A percentile compares a stretch with the other conserved stretches of the same genome.
These are phyloP conservation scores for Polyporus arcularius DNA, from an alignment of 768 basidiomycete genomes.

Conservation along the genomic window DNA sequence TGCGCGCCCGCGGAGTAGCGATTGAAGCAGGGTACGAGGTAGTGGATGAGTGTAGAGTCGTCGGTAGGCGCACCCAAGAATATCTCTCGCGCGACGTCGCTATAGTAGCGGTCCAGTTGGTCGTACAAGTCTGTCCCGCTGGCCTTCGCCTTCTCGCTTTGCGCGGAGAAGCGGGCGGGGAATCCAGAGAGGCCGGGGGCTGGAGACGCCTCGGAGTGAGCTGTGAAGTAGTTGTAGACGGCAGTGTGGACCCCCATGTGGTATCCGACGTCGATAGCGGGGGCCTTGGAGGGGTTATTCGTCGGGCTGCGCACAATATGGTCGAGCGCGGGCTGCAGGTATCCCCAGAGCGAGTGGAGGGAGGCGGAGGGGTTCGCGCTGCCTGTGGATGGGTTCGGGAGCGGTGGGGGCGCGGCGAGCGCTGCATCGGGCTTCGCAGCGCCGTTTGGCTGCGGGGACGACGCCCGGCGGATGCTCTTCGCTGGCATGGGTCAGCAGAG, in stretches of 20 bases:
- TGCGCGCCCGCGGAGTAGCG: conserved; percentile 69
- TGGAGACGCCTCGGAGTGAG: conserved; percentile 42
- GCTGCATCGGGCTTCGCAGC: conserved; percentile 1
- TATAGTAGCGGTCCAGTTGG: conserved; percentile 72
- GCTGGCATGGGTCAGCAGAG: conserved; percentile 9
- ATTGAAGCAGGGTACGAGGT: conserved; percentile 70
- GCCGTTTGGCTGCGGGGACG: conserved; percentile 2
- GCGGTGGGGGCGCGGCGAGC: conserved; percentile 20
- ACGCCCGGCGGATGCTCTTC: neutral
- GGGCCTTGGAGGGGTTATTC: conserved; percentile 60
- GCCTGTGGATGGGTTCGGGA: conserved; percentile 32
- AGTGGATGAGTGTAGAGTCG: conserved; percentile 65
- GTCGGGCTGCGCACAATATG: conserved; percentile 75
- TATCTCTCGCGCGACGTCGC: conserved; percentile 60
- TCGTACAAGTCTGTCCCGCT: conserved; percentile 73
- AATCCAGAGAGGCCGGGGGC: conserved; percentile 21
- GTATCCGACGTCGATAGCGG: conserved; percentile 68
- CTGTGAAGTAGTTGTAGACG: conserved; percentile 75
- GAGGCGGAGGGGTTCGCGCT: conserved; percentile 78
- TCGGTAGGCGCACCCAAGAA: conserved; percentile 65
- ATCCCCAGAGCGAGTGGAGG: conserved; percentile 71
- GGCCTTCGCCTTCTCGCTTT: conserved; percentile 34
- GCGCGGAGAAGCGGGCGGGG: conserved; percentile 15
- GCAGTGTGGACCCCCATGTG: conserved; percentile 81
- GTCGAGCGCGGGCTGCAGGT: conserved; percentile 72